Evolutionary conservation across 345 rosid species (phyloP), one percentile per base, ranked within the genome.

Genomic region (Acer yangbiense): DNA sequence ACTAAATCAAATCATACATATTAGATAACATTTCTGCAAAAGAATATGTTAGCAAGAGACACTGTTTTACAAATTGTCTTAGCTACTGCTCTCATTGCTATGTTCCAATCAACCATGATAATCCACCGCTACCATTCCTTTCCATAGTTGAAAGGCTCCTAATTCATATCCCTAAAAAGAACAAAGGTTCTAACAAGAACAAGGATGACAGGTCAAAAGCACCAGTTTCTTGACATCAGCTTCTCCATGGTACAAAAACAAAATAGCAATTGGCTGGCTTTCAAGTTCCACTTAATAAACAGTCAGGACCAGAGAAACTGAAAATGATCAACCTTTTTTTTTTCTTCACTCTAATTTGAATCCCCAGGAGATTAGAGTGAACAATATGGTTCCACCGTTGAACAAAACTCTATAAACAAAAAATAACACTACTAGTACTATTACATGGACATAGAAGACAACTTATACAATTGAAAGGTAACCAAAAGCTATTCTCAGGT

Each of bases 381-480:
- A 52, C 3, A 69, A 43, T 25, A 46, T 3, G 58, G 1, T 65
- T 58, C 52, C 3, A 20, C 32, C 46, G 7, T 62, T 27, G 21
- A 71, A 41, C 48, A 68, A 52, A 65, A 11, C 23, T 50, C 63
- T 62, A 39, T 13, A n/a, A 54, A 21, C 35, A 55, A 67, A 6
- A 43, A 52, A 43, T 18, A 73, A 69, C 29, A 23, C 52, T 61
- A 43, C 52, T 48, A 46, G 21, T 61, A 58, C 77, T 68, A 17
- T 29, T 55, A 46, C 62, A 55, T 60, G 29, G 43, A 60, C 7
- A 21, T 27, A 35, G 50, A 73, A 21, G 32, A 11, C 29, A 32
- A 74, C 20, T 67, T 44, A 20, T 12, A 58, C 16, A 18, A 69
- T 41, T 14, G 25, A 57, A 27, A n/a, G 13, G 55, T 3, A 65